Base-by-base conservation (phyloP, 345 rosid genomes). In the Populus ilicifolia region DNA sequence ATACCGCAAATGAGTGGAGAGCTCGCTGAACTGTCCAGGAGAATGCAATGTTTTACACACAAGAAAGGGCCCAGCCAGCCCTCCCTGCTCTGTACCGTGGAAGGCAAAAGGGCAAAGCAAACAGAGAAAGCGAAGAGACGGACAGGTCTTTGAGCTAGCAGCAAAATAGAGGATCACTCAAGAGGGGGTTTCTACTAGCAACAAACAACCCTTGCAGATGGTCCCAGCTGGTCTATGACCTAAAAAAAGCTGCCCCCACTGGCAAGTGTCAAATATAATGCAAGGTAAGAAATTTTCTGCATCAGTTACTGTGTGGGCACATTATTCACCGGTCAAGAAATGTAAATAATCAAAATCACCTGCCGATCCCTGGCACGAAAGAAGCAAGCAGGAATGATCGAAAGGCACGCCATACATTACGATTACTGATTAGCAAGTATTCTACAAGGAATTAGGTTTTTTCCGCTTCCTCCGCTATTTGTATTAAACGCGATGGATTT, bases 121-220 rank as follows among this genome's bases (percentile, higher is more conserved):
- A 17, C 35, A 39, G 11, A 13, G 35, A 59, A 64, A 64, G 43
- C 18, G 64, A 35, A 8, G 48, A 59, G 43, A 59, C 77, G 7
- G 43, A 39, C 43, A n/a, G 13, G 41, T 16, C 4, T 62, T 50
- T 5, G 46, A 30, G 75, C 1, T 7, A 69, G 80, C 75, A 74
- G 81, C 83, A 82, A 74, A 74, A 18, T 2, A 76, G 75, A 74
- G 30, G 77, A 66, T 70, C 30, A 23, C 2, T 36, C 77, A 46
- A 50, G 72, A 73, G 64, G 69, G 50, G 30, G 43, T 13, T 54
- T 44, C 48, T 9, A 38, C 27, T 61, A 73, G 63, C 65, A 74
- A 66, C 69, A n/a, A 69, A 46, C 52, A 0, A 23, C 5, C 69
- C 50, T 52, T 50, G 16, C 16, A 46, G 30, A 64, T 73, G 69